Evolutionary conservation across 176 grass and related monocot genomes (phyloP), one percentile per base, ranked within the genome.

Genomic region (Carex myosuroides): DNA sequence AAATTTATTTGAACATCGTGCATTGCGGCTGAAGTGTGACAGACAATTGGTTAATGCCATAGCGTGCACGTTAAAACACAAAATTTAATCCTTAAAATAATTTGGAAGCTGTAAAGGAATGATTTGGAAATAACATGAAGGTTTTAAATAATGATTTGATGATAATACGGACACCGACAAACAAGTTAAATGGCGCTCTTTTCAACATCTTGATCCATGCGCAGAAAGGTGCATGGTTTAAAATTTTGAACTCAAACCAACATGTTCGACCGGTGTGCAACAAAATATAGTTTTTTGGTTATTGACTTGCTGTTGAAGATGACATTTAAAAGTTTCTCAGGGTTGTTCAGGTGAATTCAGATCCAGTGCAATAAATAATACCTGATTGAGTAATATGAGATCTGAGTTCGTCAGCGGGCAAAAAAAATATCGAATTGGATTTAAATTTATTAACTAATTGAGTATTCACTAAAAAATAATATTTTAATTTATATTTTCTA

Each of bases 181-280:
- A 42, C 6, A 12, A 29, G 24, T 76, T 55, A 77, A 77, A 3
- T 7, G 6, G 44, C 52, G 48, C 71, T 30, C 11, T 75, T 57
- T 33, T 7, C 73, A 35, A 57, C 54, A 78, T 26, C 22, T 32
- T 77, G 73, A 13, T 30, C 5, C 3, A 5, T 76, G 30, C 48
- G 32, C 48, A 76, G 13, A 76, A 75, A 76, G 72, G 48, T 76
- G 5, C 3, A 35, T 35, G 11, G 48, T 55, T 74, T 76, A 4
- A 76, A 10, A 75, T 76, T 76, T 76, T 76, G 54, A 76, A 76
- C 48, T 55, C 48, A 54, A 76, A 76, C 48, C 20, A 76, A 55
- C 46, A 17, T 54, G 29, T 76, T 76, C 20, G 6, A 62, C 7
- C 60, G 60, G 60, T 24, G 22, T 21, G 24, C 59, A 60, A 60